Evolutionary conservation across 306 rosid genomes (phyloP).

Genomic region (Fagus sylvatica): DNA sequence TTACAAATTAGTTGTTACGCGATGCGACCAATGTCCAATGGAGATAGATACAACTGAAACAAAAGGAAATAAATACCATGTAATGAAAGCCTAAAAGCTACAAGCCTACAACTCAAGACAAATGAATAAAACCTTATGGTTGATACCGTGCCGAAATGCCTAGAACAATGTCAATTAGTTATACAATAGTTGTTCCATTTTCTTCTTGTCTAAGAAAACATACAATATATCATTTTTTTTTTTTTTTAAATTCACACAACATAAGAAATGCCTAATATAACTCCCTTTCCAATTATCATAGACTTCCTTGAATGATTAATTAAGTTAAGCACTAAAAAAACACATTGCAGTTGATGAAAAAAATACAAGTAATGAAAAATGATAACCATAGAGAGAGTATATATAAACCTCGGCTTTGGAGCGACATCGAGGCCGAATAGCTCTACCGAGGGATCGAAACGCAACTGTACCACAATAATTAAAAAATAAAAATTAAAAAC

Average conservation of each 20-base stretch:
- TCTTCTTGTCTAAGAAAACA: too few species aligned
- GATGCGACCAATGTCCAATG: background rate
- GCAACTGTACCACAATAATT: conserved; percentile 46
- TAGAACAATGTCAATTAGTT: too few species aligned
- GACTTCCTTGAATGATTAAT: too few species aligned
- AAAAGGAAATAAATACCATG: background rate
- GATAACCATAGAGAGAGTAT: background rate
- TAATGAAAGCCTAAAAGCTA: too few species aligned
- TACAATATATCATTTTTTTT: too few species aligned
- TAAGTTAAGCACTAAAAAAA: background rate
- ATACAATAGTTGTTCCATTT: too few species aligned
- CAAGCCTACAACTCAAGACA: too few species aligned
- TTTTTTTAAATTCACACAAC: too few species aligned
- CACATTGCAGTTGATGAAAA: background rate
- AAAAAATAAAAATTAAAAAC: conserved; percentile 11
- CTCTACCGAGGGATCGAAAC: conserved; percentile 68
- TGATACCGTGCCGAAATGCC: too few species aligned
- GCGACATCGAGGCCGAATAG: conserved; percentile 63
- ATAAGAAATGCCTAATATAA: too few species aligned
- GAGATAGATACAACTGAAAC: background rate
- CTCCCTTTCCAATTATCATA: too few species aligned
- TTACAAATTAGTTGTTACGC: background rate
- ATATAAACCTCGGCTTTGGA: conserved; percentile 57
- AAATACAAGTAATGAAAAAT: background rate
- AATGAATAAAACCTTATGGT: too few species aligned